Base-by-base conservation (phyloP, 805 yeast genomes). In the Monosporozyma siamensis region DNA sequence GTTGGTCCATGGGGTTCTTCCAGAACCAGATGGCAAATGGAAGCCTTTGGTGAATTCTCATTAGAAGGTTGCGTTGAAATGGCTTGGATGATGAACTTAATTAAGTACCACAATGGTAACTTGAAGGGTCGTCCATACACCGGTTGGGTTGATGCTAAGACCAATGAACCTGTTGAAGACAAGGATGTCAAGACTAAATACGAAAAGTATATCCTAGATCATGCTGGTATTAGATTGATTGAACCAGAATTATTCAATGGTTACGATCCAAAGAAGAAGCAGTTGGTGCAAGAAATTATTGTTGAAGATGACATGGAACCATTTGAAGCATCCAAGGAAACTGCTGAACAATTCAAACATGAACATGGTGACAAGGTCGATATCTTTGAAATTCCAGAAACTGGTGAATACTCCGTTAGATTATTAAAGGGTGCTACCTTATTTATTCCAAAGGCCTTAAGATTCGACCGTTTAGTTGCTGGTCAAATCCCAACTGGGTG, bases 21-120 rank as follows among this genome's bases (percentile, higher is more conserved):
- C 30, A 84, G 97, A 76, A 92, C 98, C 44, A 80, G 98, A 75
- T 92, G 98, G 98, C 97, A 92, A 69, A 92, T 92, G 95, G 98
- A 92, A 71, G 86, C 97, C 37, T 53, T 65, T 47, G 98, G 98
- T 58, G 87, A 84, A 61, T 92, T 92, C 69, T 89, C 97, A 8
- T 71, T 92, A 55, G 98, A 92, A 69, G 98, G 98, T 60, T 83
- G 96, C 61, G 82, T 92, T 61, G 98, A 92, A 71, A 89, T 92
- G 95, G 97, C 99, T 39, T 92, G 97, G 97, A 89, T 92, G 56
- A 92, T 92, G 97, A 97, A 97, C 53, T 76, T 84, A 62, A 89
- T 92, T 70, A 87, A 86, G 69, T 92, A 92, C 71, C 92, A 85
- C 71, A 85, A 86, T 54, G 97, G 96, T 70, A 61, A 61, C 48